A percentile compares a stretch with the other conserved stretches of the same genome.
phyloP scores from a whole-genome alignment of 2,329 filamentous ascomycete genomes.

The Onygenales sp. region DNA sequence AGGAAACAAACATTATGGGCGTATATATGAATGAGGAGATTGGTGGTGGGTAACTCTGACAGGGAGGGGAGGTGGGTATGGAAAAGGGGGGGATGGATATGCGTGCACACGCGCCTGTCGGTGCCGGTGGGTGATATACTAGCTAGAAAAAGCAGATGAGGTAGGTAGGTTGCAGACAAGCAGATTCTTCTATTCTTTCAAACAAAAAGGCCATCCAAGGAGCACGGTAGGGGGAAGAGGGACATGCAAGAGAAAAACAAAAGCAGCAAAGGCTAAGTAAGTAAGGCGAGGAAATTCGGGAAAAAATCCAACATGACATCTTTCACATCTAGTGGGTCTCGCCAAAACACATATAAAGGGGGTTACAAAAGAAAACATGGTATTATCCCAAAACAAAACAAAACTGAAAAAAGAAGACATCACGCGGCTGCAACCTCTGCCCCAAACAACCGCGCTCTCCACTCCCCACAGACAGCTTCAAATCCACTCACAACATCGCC shows the following conservation, averaged over 20 bases:
- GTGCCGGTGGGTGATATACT: too few relatives aligned
- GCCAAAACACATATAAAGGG: too few relatives aligned
- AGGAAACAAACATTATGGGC: background rate
- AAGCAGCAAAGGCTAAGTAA: background rate
- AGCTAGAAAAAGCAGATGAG: too few relatives aligned
- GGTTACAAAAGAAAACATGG: background rate
- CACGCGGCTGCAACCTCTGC: constrained; percentile 19
- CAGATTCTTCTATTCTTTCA: too few relatives aligned
- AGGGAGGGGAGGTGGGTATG: too few relatives aligned
- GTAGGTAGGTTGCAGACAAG: too few relatives aligned
- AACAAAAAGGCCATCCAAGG: background rate
- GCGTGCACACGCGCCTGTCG: too few relatives aligned
- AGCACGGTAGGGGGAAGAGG: background rate
- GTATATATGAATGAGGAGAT: background rate
- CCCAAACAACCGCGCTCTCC: constrained; percentile 67
- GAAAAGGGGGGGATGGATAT: too few relatives aligned
- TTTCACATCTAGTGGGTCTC: background rate
- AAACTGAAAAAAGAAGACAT: constrained; percentile 1
- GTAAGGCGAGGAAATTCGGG: background rate
- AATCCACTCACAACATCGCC: constrained; percentile 85
- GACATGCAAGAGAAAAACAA: background rate
- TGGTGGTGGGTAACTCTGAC: too few relatives aligned
- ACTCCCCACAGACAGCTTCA: constrained; percentile 77
- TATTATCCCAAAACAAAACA: background rate
- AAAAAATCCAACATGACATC: background rate